Base-by-base conservation (phyloP, 148 eudicot species). In the Mesembryanthemum crystallinum region DNA sequence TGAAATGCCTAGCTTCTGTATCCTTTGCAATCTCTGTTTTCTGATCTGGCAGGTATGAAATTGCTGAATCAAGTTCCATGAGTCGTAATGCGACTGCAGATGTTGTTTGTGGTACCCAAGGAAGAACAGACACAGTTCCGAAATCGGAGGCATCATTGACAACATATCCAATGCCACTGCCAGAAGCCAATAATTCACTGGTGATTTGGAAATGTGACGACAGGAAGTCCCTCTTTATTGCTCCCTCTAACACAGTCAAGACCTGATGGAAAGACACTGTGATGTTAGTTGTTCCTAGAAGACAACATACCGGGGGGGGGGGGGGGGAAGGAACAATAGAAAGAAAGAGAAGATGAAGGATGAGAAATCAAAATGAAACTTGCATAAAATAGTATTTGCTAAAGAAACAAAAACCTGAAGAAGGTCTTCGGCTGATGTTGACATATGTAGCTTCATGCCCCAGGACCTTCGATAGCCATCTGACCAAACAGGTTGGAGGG, bases 61-160 rank as follows among this genome's bases (percentile, higher is more conserved):
- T 72, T 39, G 93, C 88, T 24, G 84, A 81, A 86, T 94, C 98
- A 74, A 94, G 89, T 85, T 94, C 98, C 76, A 94, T 81, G 73
- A 94, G 89, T 76, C 98, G 84, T 61, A 94, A 73, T 45, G 89
- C 90, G 27, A 90, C 94, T 29, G 97, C 98, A 81, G 94, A 82
- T 64, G 88, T 88, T 33, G 96, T 94, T 75, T 86, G 91, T 35
- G 98, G 97, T 63, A 94, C 67, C 98, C 98, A 94, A 37, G 97
- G 98, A 81, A 90, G 95, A 39, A 90, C 87, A 74, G 84, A 35
- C 77, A 84, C 86, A 64, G 63, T 61, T 23, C 80, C 89, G 20
- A 75, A 74, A 64, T 32, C 45, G 33, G 76, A 76, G 51, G 51
- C 60, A 72, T 58, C 72, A 78, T 78, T 69, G 75, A 69, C 72